Conservation (phyloP, 306 rosid genomes). For the Macrotyloma uniflorum region DNA sequence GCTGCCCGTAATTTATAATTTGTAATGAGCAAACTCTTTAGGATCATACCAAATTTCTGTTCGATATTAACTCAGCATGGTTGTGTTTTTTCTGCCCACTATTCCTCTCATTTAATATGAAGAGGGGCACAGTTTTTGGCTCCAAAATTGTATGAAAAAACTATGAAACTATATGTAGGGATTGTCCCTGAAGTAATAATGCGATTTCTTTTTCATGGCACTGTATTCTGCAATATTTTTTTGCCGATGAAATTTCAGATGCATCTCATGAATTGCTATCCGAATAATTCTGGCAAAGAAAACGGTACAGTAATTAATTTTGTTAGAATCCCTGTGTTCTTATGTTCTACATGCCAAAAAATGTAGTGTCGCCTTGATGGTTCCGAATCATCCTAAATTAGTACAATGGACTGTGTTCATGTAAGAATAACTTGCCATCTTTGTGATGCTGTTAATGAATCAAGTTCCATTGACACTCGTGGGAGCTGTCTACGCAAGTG, state of each 20-base stretch:
- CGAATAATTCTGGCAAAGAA: background rate
- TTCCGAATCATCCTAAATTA: background rate
- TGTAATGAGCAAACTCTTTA: constrained; percentile 38
- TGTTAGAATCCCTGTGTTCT: background rate
- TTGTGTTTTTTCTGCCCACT: constrained; percentile 20
- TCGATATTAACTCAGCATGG: constrained; percentile 25
- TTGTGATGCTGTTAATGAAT: too few species aligned
- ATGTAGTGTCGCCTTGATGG: background rate
- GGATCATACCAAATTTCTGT: constrained; percentile 17
- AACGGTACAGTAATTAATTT: background rate
- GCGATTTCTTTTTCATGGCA: background rate
- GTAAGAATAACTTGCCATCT: too few species aligned
- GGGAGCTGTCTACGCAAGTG: too few species aligned
- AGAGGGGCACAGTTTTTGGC: constrained; percentile 35
- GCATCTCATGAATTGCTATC: background rate
- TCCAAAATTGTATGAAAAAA: background rate
- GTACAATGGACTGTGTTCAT: too few species aligned
- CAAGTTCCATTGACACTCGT: too few species aligned
- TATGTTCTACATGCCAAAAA: background rate
- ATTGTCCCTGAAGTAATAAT: constrained; percentile 3
- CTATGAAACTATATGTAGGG: background rate
- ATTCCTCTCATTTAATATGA: constrained; percentile 34
- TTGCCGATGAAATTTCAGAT: background rate
- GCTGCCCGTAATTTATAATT: constrained; percentile 36
- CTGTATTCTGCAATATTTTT: background rate